Evolutionary conservation across 179 eudicot genomes (phyloP).

Genomic region (Spergularia azorica): DNA sequence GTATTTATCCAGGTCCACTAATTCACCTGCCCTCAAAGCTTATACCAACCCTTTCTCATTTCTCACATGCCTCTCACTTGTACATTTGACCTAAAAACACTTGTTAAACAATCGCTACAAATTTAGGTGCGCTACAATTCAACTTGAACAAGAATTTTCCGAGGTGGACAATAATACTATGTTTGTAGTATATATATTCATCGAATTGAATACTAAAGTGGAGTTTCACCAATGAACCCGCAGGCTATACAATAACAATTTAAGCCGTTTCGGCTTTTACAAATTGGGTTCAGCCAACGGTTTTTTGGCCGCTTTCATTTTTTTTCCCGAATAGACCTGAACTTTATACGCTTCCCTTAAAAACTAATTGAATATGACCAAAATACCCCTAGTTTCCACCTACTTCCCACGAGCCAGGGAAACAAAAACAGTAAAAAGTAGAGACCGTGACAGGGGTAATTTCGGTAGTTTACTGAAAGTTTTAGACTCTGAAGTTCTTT

Average conservation of each 20-base stretch:
- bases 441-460: neutral
- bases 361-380: neutral
- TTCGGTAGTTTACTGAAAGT: neutral
- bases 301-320: neutral
- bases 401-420: no score
- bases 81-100: no score
- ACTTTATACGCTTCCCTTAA: neutral
- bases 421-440: neutral
- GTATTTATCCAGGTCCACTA: no score
- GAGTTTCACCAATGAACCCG: slow-evolving; percentile 4
- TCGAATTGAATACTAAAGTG: neutral
- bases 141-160: neutral
- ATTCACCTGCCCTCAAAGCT: no score
- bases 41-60: no score
- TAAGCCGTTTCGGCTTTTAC: slow-evolving; percentile 18
- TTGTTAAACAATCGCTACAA: no score
- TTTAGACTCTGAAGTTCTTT: slow-evolving; percentile 55
- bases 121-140: no score
- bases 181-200: neutral
- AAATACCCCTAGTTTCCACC: slow-evolving; percentile 15
- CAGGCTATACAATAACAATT: slow-evolving; percentile 20
- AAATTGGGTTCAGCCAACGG: neutral
- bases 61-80: no score
- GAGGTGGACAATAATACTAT: no score
- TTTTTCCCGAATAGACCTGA: neutral